These are phyloP conservation scores for Inga laurina DNA, from an alignment of 306 rosid genomes.

Conservation along the genomic window DNA sequence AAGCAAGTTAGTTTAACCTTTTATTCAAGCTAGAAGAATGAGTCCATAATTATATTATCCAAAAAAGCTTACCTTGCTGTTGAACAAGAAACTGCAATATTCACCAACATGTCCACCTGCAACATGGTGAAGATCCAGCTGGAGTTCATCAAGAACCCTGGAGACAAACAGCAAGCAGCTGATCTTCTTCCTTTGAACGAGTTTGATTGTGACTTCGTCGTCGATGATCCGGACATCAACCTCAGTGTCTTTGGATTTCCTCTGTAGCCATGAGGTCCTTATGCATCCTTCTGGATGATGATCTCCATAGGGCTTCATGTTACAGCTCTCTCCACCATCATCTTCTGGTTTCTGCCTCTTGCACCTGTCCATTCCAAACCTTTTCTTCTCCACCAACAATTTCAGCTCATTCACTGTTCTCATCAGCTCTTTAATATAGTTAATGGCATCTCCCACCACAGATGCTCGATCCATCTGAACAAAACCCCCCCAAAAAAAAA, in stretches of 20 bases:
- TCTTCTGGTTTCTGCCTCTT: conserved; percentile 65
- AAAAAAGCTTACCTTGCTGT: conserved; percentile 62
- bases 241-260: conserved; percentile 91
- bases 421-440: conserved; percentile 67
- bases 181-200: conserved; percentile 76
- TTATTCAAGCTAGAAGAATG: neutral
- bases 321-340: conserved; percentile 59
- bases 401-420: conserved; percentile 78
- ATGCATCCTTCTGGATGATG: conserved; percentile 55
- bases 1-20: neutral
- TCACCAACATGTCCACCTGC: conserved; percentile 98
- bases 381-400: conserved; percentile 73
- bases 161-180: conserved; percentile 75
- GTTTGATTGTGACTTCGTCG: conserved; percentile 87
- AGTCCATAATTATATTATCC: neutral
- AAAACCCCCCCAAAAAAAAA: no score
- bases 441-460: conserved; percentile 85
- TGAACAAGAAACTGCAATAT: conserved; percentile 91
- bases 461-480: conserved; percentile 81
- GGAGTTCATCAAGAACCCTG: conserved; percentile 78
- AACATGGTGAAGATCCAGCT: conserved; percentile 86
- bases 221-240: conserved; percentile 85
- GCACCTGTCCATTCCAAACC: conserved; percentile 65
- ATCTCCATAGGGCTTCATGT: conserved; percentile 66
- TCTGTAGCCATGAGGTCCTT: conserved; percentile 96